Conservation (phyloP, 2,329 filamentous ascomycete genomes). For the Rhynchosporium secalis region DNA sequence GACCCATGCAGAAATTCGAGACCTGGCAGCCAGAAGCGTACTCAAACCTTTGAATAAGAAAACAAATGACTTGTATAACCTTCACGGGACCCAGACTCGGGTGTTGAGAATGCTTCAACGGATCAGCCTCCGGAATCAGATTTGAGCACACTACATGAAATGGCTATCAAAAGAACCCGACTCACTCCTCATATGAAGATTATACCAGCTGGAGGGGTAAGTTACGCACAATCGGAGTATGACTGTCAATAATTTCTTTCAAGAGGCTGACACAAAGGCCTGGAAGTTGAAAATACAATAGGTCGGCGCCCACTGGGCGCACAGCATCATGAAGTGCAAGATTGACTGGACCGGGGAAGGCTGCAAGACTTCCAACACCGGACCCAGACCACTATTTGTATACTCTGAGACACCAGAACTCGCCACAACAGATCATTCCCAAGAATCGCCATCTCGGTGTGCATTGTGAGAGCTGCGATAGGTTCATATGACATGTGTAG, state of each 20-base stretch:
- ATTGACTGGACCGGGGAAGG: background rate
- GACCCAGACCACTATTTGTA: constrained; percentile 3
- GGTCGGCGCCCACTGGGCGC: background rate
- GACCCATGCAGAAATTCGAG: constrained; percentile 1
- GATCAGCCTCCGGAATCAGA: background rate
- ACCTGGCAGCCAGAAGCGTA: constrained; percentile 10
- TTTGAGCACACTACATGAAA: constrained; percentile 7
- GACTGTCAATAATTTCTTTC: background rate
- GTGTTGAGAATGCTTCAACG: background rate
- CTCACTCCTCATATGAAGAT: background rate
- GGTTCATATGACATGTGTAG: background rate
- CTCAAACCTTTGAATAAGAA: constrained; percentile 12
- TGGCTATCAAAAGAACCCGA: constrained; percentile 13
- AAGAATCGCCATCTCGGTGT: background rate
- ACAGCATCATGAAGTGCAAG: constrained; percentile 1
- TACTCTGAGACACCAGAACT: constrained; percentile 7
- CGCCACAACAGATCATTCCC: background rate
- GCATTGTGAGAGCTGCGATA: background rate
- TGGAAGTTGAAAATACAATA: background rate
- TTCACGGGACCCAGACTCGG: background rate
- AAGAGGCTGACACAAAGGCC: background rate
- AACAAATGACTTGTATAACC: constrained; percentile 9
- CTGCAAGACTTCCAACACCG: background rate
- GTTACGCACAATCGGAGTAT: constrained; percentile 15
- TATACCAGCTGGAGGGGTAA: background rate